phyloP scores from a whole-genome alignment of 176 grass and related monocot species.

The Oryza nivara region DNA sequence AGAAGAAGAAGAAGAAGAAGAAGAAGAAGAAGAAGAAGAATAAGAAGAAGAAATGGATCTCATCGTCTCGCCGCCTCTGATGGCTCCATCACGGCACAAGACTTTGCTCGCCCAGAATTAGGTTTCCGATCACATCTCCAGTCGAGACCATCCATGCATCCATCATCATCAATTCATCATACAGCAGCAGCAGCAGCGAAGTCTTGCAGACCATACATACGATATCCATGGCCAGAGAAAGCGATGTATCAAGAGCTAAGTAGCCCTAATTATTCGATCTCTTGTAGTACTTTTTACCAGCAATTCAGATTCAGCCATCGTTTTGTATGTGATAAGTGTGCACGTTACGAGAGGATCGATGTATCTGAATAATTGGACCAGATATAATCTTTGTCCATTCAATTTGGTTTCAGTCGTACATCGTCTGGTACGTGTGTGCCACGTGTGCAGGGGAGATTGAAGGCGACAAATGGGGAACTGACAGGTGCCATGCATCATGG shows the following conservation, averaged over 20 bases:
- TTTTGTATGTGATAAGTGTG: too few species aligned
- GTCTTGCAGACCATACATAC: neutral
- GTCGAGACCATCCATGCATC: neutral
- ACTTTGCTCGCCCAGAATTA: neutral
- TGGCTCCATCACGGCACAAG: neutral
- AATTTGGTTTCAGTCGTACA: neutral
- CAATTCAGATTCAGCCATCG: too few species aligned
- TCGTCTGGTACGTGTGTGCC: neutral
- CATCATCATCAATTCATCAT: too few species aligned
- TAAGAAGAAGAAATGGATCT: neutral
- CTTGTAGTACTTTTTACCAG: neutral
- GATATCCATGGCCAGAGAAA: neutral
- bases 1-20: too few species aligned
- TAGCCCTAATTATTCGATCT: neutral
- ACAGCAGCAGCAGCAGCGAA: neutral
- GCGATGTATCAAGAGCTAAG: neutral
- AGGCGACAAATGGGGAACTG: constrained; percentile 5
- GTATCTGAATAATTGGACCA: too few species aligned
- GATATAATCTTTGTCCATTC: neutral
- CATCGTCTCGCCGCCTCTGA: too few species aligned
- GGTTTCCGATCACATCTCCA: neutral
- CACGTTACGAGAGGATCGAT: too few species aligned
- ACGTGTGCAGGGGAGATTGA: neutral
- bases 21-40: too few species aligned
- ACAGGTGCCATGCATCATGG: too few species aligned